Evolutionary conservation across 768 basidiomycete genomes (phyloP).

Genomic region (Leucosporidium creatinivorum): DNA sequence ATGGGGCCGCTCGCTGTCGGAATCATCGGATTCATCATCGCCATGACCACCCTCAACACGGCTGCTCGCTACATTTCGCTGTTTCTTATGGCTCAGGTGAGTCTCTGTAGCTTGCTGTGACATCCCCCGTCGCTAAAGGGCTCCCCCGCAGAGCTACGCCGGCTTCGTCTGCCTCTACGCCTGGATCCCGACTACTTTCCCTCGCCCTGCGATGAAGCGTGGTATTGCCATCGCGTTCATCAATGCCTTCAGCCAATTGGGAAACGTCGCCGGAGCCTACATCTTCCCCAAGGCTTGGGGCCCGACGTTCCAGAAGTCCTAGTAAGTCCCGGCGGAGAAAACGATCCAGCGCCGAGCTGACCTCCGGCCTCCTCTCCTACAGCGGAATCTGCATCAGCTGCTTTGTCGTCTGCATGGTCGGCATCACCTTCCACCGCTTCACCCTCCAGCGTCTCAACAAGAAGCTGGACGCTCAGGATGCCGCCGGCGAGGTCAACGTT

Average conservation of each 20-base stretch:
- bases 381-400: conserved; percentile 59
- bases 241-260: conserved; percentile 49
- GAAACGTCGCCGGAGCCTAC: conserved; percentile 62
- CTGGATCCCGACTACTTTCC: conserved; percentile 55
- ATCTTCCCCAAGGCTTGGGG: conserved; percentile 29
- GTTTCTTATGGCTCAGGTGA: conserved; percentile 54
- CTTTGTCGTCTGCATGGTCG: conserved; percentile 50
- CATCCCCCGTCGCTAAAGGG: conserved; percentile 29
- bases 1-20: conserved; percentile 52
- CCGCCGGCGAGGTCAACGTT: conserved; percentile 6
- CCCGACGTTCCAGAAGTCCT: conserved; percentile 53
- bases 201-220: conserved; percentile 76
- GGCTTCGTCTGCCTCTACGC: conserved; percentile 60
- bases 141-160: conserved; percentile 51
- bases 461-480: conserved; percentile 40
- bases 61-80: conserved; percentile 30
- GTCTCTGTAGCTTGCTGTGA: neutral
- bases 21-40: conserved; percentile 59
- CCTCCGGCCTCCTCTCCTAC: conserved; percentile 30
- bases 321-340: neutral
- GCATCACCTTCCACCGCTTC: conserved; percentile 37
- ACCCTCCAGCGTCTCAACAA: conserved; percentile 41
- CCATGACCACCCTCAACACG: neutral
- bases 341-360: too few relatives aligned
- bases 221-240: conserved; percentile 67